Evolutionary conservation across 2,329 filamentous ascomycete species (phyloP), one percentile per base, ranked within the genome.

Genomic region (Ophiosphaerella korrae): DNA sequence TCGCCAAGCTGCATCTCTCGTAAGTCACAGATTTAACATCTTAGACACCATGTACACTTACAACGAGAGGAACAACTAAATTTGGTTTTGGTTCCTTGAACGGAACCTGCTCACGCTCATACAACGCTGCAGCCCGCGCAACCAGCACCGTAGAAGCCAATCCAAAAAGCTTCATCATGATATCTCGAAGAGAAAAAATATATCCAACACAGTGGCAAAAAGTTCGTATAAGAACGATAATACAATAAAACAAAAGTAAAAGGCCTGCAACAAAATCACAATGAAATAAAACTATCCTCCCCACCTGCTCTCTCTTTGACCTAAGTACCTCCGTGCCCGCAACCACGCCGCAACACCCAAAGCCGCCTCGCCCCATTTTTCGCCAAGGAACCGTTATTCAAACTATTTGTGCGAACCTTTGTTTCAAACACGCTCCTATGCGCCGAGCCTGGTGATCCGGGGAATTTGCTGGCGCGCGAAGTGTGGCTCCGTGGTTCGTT

Each of bases 1-100:
- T 42, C 13, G 45, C 49, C 43, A 9, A 53, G 48, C 55, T 56
- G 8, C 7, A 12, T 18, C 13, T 8, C 8, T n/a, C 9, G 34
- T 45, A 7, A 45, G 43, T 32, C 23, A 18, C 9, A 26, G 3
- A 31, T 26, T 40, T 9, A 14, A 36, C 12, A 21, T 13, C 14
- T 39, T 13, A 11, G 16, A 13, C 2, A 21, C 14, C 16, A 21
- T 34, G 2, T 8, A 26, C 16, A 39, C 43, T 23, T 32, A 45
- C 43, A n/a, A n/a, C 38, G 11, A 45, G 34, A 32, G 35, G 34
- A 14, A 38, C 34, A 6, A 45, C 43, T 8, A 45, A 35, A 32
- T 45, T 35, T 32, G 21, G n/a, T 6, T 14, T 31, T 7, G n/a
- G 12, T 18, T 14, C 33, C 14, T 32, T 23, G 13, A 45, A 24